Evolutionary conservation across 2,329 filamentous ascomycete genomes (phyloP), one percentile per base, ranked within the genome.

Genomic region (Phaeoacremonium minimum): DNA sequence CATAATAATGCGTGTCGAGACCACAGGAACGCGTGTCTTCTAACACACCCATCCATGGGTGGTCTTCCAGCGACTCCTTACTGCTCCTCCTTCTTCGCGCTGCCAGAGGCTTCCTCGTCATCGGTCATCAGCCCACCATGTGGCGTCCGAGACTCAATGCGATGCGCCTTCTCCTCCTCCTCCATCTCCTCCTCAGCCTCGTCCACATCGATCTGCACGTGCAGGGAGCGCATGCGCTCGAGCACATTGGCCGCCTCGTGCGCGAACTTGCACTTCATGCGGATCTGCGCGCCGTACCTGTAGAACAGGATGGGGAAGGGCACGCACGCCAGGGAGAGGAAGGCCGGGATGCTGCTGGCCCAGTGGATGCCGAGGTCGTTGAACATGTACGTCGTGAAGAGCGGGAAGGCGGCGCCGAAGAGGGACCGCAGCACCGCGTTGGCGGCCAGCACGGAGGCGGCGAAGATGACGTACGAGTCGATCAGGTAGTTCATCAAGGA

Each of bases 331-430:
- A 66, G 40, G 1, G 60, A 56, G 31, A 67, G 44, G 46, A 66
- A 64, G 7, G 56, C 63, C 15, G 66, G 46, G 6, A 66, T 42
- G 37, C 47, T 56, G n/a, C 59, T 11, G 71, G 42, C 42, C 42
- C 42, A 45, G 28, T 42, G 42, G 7, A 39, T 28, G n/a, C 42
- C 42, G 7, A 44, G 36, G 11, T 34, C 37, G 4, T 26, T 28
- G 36, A 42, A 44, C 42, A 44, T 44, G 3, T 43, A 26, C 7
- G 55, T 59, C 3, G 74, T 77, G 53, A 80, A 80, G 2, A 80
- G 60, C 1, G 75, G 76, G 54, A 80, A 80, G 1, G 66, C 70
- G 2, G 73, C 69, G 40, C 74, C 75, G 37, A 80, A 77, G 9
- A 75, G 46, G 0, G 72, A 77, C 41, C 77, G 67, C 7, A 80